phyloP scores from a whole-genome alignment of 1,284 basidiomycete genomes.

The Boletus sp. region DNA sequence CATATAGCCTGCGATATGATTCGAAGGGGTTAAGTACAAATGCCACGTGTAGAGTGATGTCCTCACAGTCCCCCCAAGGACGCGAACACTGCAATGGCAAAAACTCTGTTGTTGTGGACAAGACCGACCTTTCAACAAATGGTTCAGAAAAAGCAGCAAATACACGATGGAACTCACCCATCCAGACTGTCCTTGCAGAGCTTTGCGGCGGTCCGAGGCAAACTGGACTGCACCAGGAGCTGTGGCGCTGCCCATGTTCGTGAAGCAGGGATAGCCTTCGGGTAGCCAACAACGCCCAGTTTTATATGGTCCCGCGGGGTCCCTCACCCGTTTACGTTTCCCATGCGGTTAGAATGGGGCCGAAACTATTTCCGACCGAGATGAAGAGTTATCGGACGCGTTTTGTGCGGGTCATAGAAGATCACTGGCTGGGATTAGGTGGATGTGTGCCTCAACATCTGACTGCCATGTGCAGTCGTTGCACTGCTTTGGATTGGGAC shows the following conservation, averaged over 20 bases:
- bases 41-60: too few species aligned
- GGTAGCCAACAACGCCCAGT: too few species aligned
- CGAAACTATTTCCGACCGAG: too few species aligned
- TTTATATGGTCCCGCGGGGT: constrained; percentile 2
- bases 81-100: constrained; percentile 66
- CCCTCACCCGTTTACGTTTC: not conserved
- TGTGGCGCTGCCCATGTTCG: constrained; percentile 35
- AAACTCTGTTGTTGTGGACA: constrained; percentile 56
- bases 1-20: constrained; percentile 50
- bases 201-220: constrained; percentile 47
- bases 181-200: constrained; percentile 59
- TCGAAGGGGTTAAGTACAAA: too few species aligned
- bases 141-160: constrained; percentile 2
- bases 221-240: constrained; percentile 31
- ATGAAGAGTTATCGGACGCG: not conserved
- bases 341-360: not conserved
- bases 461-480: too few species aligned
- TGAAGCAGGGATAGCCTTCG: not conserved
- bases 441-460: too few species aligned
- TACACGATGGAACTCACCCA: constrained; percentile 45
- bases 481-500: too few species aligned
- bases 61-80: constrained; percentile 67
- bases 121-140: constrained; percentile 47
- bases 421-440: not conserved
- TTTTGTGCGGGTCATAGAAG: not conserved